Evolutionary conservation across 306 rosid species (phyloP).

Genomic region (Carpinus viminea): DNA sequence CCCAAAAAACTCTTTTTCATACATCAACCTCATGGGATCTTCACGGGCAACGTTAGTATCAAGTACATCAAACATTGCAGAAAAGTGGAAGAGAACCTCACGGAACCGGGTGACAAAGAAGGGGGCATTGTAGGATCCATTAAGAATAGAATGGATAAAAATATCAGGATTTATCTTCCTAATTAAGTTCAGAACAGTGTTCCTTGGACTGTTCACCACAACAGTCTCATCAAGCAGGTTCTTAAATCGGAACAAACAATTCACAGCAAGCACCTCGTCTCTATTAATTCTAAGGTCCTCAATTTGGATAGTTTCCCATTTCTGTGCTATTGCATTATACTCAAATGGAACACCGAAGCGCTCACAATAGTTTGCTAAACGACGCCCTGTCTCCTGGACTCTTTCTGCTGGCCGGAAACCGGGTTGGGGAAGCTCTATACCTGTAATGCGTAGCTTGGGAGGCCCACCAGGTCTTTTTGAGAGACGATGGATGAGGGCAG

Average conservation of each 20-base stretch:
- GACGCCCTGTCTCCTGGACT: conserved; percentile 44
- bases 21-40: conserved; percentile 50
- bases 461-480: conserved; percentile 66
- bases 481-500: conserved; percentile 65
- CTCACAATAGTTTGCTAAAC: conserved; percentile 38
- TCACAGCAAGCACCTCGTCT: conserved; percentile 55
- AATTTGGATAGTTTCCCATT: conserved; percentile 56
- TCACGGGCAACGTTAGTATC: conserved; percentile 43
- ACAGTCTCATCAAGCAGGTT: conserved; percentile 65
- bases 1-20: conserved; percentile 58
- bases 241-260: conserved; percentile 42
- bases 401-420: conserved; percentile 47
- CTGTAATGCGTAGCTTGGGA: conserved; percentile 67
- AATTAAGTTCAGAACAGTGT: conserved; percentile 53
- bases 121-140: conserved; percentile 59
- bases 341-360: conserved; percentile 45
- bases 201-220: conserved; percentile 51
- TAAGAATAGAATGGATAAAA: conserved; percentile 41
- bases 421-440: conserved; percentile 46
- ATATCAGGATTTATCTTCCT: conserved; percentile 48
- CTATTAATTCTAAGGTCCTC: conserved; percentile 51
- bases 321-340: conserved; percentile 60
- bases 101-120: conserved; percentile 69
- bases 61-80: conserved; percentile 56
- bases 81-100: conserved; percentile 66